Evolutionary conservation across 495 filamentous ascomycete genomes (phyloP).

Genomic region (Neurospora sublineolata): DNA sequence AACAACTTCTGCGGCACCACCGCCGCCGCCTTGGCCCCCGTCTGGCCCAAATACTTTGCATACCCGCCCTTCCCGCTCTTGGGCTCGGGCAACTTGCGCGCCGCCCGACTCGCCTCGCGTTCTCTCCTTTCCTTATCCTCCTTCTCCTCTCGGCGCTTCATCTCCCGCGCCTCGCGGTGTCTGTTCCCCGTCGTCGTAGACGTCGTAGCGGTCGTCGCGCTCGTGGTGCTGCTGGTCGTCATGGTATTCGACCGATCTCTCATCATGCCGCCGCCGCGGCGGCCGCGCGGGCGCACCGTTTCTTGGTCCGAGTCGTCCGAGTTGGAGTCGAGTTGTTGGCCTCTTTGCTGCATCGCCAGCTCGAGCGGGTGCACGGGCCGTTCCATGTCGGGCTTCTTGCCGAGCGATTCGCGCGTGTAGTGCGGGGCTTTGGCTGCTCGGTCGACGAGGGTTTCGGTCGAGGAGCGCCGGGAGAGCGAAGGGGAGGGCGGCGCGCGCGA

Average conservation of each 20-base stretch:
- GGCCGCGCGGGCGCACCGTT: neutral
- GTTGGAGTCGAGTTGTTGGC: neutral
- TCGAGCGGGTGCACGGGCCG: neutral
- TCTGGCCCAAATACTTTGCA: neutral
- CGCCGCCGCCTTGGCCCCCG: neutral
- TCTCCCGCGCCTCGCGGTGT: neutral
- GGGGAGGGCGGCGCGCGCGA: neutral
- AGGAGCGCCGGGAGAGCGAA: neutral
- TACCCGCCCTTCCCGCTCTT: neutral
- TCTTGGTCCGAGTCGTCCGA: neutral
- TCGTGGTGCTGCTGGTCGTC: neutral
- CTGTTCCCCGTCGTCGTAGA: neutral
- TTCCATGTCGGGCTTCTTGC: neutral
- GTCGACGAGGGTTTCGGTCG: neutral
- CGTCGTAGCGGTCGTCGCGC: neutral
- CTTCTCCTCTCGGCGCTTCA: neutral
- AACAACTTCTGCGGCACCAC: neutral
- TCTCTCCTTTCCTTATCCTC: neutral
- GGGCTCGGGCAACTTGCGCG: neutral
- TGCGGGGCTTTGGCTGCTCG: neutral
- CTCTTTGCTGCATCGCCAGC: neutral
- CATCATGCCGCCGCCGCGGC: neutral
- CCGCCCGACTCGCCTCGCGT: neutral
- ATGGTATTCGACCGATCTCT: neutral
- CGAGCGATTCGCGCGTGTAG: neutral